Conservation (phyloP, 257 asterid species). For the Salvia hispanica region DNA sequence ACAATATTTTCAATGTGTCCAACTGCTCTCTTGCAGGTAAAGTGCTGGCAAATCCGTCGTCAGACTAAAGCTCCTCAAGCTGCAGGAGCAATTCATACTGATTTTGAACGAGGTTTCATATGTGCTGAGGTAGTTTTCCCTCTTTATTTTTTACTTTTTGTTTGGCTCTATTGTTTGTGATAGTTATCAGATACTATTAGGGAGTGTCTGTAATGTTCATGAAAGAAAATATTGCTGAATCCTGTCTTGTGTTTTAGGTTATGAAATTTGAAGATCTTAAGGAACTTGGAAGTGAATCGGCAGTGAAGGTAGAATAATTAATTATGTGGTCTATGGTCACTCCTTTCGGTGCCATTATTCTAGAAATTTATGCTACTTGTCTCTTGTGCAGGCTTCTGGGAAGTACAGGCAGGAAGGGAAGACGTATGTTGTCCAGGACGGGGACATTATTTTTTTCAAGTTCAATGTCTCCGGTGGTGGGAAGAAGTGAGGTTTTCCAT, state of each 20-base stretch:
- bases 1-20: background rate
- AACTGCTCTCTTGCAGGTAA: constrained; percentile 60
- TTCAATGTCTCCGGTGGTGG: constrained; percentile 97
- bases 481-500: constrained; percentile 64
- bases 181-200: background rate
- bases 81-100: constrained; percentile 96
- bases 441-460: constrained; percentile 93
- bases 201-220: background rate
- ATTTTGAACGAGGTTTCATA: constrained; percentile 93
- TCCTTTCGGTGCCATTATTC: background rate
- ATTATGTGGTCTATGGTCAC: background rate
- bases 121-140: constrained; percentile 80
- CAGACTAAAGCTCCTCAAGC: constrained; percentile 96
- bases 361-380: background rate
- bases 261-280: constrained; percentile 96
- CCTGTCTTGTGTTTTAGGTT: constrained; percentile 54
- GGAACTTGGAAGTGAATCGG: constrained; percentile 88
- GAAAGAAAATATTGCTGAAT: background rate
- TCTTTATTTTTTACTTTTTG: background rate
- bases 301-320: constrained; percentile 71
- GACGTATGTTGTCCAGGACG: constrained; percentile 93
- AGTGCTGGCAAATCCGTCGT: constrained; percentile 98
- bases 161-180: background rate
- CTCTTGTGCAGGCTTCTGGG: constrained; percentile 69
- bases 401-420: constrained; percentile 97